A percentile compares a stretch with the other conserved stretches of the same genome.
phyloP scores from a whole-genome alignment of 139 green algal species.

The Chlorella sorokiniana region DNA sequence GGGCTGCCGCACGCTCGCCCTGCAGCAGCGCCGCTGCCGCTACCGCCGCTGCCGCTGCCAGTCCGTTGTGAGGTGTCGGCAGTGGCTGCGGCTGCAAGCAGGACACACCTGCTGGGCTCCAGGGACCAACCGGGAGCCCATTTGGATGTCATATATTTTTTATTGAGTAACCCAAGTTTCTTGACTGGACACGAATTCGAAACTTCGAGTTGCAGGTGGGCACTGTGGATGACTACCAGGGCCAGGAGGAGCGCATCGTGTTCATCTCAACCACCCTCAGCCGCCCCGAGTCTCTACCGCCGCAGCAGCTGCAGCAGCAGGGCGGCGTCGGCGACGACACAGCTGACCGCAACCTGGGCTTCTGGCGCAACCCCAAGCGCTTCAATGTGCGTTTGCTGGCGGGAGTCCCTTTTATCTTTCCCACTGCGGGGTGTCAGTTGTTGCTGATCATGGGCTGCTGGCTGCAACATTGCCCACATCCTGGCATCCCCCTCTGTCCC shows the following conservation, averaged over 20 bases:
- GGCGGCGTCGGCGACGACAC: neutral
- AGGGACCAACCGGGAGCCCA: too few relatives aligned
- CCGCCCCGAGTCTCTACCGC: constrained; percentile 48
- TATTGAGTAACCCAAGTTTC: too few relatives aligned
- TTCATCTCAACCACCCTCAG: constrained; percentile 78
- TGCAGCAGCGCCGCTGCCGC: too few relatives aligned
- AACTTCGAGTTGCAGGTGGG: constrained; percentile 79
- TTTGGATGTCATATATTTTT: too few relatives aligned
- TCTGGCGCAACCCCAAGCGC: constrained; percentile 81
- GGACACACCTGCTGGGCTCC: too few relatives aligned
- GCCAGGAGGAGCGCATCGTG: constrained; percentile 82
- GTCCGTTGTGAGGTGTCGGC: too few relatives aligned
- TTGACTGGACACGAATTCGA: too few relatives aligned
- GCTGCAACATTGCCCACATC: too few relatives aligned
- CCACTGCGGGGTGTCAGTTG: neutral
- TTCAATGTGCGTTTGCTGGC: constrained; percentile 73
- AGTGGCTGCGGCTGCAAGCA: too few relatives aligned
- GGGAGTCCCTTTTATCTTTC: neutral
- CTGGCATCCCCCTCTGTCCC: neutral
- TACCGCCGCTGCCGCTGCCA: too few relatives aligned
- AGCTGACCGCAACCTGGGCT: constrained; percentile 56
- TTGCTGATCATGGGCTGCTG: neutral
- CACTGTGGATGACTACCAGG: constrained; percentile 80
- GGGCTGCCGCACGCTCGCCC: too few relatives aligned
- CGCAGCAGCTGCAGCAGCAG: neutral